Evolutionary conservation across 2,329 filamentous ascomycete species (phyloP).

Genomic region (Penicillium sp.): DNA sequence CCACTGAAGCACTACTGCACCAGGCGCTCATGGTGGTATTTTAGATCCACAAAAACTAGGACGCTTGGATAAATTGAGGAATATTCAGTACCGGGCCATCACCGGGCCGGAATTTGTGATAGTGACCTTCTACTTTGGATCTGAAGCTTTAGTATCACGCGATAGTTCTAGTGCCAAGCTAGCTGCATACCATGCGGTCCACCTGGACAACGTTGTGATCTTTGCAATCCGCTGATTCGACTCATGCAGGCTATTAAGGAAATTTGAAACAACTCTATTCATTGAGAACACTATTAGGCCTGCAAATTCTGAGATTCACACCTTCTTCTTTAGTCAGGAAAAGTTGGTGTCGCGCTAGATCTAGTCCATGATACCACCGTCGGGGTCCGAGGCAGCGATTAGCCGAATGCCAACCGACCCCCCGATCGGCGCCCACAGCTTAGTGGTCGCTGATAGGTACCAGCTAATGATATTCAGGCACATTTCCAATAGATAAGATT

Average conservation of each 20-base stretch:
- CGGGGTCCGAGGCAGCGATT: constrained; percentile 10
- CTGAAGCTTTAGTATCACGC: not conserved
- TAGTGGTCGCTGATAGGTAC: not conserved
- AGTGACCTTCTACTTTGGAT: not conserved
- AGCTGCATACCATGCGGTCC: constrained; percentile 2
- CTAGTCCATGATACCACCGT: constrained; percentile 11
- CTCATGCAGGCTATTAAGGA: not conserved
- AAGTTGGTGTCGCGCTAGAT: not conserved
- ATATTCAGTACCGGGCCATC: not conserved
- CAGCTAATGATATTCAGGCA: not conserved
- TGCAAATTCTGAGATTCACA: no score
- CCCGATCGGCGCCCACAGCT: not conserved
- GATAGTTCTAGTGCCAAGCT: not conserved
- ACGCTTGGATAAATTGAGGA: not conserved
- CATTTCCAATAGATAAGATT: not conserved
- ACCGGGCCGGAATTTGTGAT: not conserved
- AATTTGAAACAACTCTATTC: no score
- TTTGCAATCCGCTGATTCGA: not conserved
- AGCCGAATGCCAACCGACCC: not conserved
- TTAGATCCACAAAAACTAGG: not conserved
- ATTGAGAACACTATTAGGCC: no score
- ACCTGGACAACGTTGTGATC: not conserved
- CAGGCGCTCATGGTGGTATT: not conserved
- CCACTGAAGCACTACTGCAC: not conserved
- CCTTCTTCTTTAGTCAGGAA: not conserved